Evolutionary conservation across 768 basidiomycete genomes (phyloP).

Genomic region (Gymnopilus dilepis): DNA sequence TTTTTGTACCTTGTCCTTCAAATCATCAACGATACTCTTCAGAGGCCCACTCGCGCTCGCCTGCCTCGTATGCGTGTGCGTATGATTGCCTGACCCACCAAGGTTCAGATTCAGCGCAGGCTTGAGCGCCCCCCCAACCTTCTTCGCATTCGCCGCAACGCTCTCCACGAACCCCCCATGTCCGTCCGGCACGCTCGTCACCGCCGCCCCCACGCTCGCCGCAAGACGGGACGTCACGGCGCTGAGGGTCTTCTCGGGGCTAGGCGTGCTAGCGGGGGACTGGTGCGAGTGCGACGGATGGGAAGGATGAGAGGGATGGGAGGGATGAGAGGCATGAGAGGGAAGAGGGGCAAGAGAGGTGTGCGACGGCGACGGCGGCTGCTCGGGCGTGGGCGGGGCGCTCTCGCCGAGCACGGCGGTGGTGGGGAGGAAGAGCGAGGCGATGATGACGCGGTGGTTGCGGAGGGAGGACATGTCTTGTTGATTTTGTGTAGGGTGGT

Average conservation of each 20-base stretch:
- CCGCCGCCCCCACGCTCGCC: constrained; percentile 5
- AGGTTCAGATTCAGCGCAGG: constrained; percentile 16
- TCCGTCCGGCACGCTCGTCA: constrained; percentile 3
- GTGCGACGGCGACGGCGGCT: too few relatives aligned
- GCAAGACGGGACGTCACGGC: constrained; percentile 10
- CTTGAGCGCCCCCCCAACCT: constrained; percentile 21
- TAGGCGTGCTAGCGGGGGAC: not conserved
- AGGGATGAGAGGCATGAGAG: too few relatives aligned
- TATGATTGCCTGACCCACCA: too few relatives aligned
- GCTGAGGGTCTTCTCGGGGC: constrained; percentile 12
- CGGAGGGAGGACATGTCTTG: constrained; percentile 68
- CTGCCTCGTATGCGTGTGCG: constrained; percentile 26
- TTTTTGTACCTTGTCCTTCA: constrained; percentile 61
- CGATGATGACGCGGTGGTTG: constrained; percentile 77
- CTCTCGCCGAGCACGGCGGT: constrained; percentile 70
- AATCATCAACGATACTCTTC: constrained; percentile 81
- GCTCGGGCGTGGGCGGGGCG: constrained; percentile 54
- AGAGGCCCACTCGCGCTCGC: constrained; percentile 44
- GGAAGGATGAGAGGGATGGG: constrained; percentile 18
- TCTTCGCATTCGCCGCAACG: constrained; percentile 10
- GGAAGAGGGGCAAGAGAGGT: too few relatives aligned
- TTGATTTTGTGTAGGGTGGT: not conserved
- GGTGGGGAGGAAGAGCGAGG: constrained; percentile 83
- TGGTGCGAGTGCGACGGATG: not conserved
- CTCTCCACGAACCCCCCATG: constrained; percentile 20